These are phyloP conservation scores for Penium margaritaceum DNA, from an alignment of 139 green algal genomes.

Conservation along the genomic window DNA sequence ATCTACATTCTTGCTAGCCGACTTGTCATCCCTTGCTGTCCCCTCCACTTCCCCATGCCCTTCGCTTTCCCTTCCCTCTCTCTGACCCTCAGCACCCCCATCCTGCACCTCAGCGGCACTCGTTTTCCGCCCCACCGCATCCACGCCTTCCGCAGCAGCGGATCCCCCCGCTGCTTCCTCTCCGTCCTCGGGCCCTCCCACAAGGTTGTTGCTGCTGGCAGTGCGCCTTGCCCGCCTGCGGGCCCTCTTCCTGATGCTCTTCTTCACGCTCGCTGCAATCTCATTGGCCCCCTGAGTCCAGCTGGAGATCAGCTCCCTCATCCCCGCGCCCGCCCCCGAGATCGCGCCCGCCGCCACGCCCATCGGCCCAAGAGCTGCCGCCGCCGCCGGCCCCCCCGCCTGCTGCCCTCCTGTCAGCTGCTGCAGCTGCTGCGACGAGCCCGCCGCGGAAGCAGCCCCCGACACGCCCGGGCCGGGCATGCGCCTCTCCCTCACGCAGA, in stretches of 20 bases:
- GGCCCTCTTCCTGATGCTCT: constrained; percentile 1
- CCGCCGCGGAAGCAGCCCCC: not conserved
- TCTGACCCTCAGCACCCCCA: too few relatives aligned
- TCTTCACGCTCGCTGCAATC: constrained; percentile 7
- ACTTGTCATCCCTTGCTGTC: too few relatives aligned
- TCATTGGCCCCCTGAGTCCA: constrained; percentile 12
- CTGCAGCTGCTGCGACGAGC: not conserved
- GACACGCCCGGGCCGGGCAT: not conserved
- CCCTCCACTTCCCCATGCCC: too few relatives aligned
- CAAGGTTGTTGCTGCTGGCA: too few relatives aligned
- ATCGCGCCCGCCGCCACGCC: not conserved
- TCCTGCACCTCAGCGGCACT: too few relatives aligned
- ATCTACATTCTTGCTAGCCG: too few relatives aligned
- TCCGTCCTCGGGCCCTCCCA: too few relatives aligned
- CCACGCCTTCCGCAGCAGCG: too few relatives aligned
- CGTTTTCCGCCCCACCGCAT: too few relatives aligned
- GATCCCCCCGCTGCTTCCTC: too few relatives aligned
- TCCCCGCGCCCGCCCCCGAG: not conserved
- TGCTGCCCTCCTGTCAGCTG: not conserved
- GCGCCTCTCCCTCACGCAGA: constrained; percentile 24
- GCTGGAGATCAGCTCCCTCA: constrained; percentile 9
- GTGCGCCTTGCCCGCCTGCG: not conserved
- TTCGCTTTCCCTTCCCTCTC: too few relatives aligned
- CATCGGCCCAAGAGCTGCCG: not conserved
- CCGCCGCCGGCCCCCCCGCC: not conserved